A percentile compares a stretch with the other conserved stretches of the same genome.
Evolutionary conservation across 345 rosid genomes (phyloP).

Genomic region (Turnera subulata): DNA sequence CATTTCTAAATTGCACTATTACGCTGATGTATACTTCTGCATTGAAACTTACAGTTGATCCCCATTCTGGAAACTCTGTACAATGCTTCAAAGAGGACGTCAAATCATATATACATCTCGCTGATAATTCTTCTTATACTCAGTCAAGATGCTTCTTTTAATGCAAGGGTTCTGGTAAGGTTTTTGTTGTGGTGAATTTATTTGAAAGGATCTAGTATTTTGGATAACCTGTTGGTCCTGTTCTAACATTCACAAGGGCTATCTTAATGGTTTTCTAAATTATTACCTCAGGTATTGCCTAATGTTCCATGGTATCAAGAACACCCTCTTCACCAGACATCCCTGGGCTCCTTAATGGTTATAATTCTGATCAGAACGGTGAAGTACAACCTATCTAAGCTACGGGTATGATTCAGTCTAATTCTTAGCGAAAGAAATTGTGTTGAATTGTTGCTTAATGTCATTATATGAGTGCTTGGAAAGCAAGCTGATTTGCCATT

Average conservation of each 20-base stretch:
- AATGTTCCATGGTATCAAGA: slow-evolving; percentile 97
- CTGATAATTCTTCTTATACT: slow-evolving; percentile 95
- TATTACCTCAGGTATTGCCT: slow-evolving; percentile 52
- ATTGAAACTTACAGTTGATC: slow-evolving; percentile 60
- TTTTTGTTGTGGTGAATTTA: background rate
- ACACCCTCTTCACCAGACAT: slow-evolving; percentile 88
- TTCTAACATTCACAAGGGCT: too few species aligned
- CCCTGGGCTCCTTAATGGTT: slow-evolving; percentile 94
- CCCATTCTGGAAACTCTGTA: slow-evolving; percentile 91
- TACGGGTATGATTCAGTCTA: slow-evolving; percentile 65
- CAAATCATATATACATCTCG: slow-evolving; percentile 95
- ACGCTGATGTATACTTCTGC: background rate
- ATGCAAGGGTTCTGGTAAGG: slow-evolving; percentile 82
- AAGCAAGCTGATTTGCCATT: background rate
- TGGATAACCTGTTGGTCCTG: too few species aligned
- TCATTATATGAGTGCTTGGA: background rate
- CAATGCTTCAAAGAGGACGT: slow-evolving; percentile 76
- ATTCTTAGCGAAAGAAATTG: too few species aligned
- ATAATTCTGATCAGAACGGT: slow-evolving; percentile 92
- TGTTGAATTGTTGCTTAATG: background rate
- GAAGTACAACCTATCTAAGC: slow-evolving; percentile 88
- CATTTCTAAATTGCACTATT: too few species aligned
- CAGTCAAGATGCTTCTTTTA: slow-evolving; percentile 95
- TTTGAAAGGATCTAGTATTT: background rate
- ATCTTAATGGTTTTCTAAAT: background rate